Evolutionary conservation across 345 rosid genomes (phyloP).

Genomic region (Lepidium sativum): DNA sequence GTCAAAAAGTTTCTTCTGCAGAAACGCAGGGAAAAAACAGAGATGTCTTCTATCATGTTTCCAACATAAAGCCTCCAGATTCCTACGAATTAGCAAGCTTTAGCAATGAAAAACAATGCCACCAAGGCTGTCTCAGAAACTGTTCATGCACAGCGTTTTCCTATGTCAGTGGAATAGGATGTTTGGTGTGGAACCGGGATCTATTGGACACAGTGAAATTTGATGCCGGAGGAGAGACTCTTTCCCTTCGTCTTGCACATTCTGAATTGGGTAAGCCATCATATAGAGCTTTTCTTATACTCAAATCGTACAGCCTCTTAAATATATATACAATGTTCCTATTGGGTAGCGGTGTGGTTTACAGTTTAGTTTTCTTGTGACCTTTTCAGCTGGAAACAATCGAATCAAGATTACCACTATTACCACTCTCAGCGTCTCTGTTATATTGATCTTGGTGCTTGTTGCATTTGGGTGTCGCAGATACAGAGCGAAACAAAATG

Average conservation of each 20-base stretch:
- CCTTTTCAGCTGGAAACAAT: slow-evolving; percentile 24
- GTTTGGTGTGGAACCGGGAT: slow-evolving; percentile 51
- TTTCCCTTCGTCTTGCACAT: slow-evolving; percentile 44
- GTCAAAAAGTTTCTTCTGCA: slow-evolving; percentile 6
- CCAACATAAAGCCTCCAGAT: slow-evolving; percentile 29
- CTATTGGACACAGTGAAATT: slow-evolving; percentile 49
- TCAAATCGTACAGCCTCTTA: not conserved
- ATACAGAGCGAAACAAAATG: slow-evolving; percentile 20
- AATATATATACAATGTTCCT: not conserved
- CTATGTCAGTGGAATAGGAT: slow-evolving; percentile 30
- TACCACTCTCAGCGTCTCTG: slow-evolving; percentile 9
- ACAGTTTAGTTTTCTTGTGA: not conserved
- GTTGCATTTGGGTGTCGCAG: slow-evolving; percentile 16
- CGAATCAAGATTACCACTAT: slow-evolving; percentile 9
- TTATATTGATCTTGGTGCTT: slow-evolving; percentile 12
- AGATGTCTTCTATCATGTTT: slow-evolving; percentile 17
- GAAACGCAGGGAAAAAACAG: not conserved
- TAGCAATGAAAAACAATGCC: slow-evolving; percentile 5
- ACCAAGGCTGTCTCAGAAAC: slow-evolving; percentile 23
- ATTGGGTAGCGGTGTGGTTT: slow-evolving; percentile 3
- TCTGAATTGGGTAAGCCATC: slow-evolving; percentile 51
- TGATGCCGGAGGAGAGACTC: slow-evolving; percentile 25
- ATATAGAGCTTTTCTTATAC: not conserved
- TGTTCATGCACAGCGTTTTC: slow-evolving; percentile 69
- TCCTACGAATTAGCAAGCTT: slow-evolving; percentile 16